phyloP scores from a whole-genome alignment of 805 yeast species.

The Ogataea trehaloabstinens region DNA sequence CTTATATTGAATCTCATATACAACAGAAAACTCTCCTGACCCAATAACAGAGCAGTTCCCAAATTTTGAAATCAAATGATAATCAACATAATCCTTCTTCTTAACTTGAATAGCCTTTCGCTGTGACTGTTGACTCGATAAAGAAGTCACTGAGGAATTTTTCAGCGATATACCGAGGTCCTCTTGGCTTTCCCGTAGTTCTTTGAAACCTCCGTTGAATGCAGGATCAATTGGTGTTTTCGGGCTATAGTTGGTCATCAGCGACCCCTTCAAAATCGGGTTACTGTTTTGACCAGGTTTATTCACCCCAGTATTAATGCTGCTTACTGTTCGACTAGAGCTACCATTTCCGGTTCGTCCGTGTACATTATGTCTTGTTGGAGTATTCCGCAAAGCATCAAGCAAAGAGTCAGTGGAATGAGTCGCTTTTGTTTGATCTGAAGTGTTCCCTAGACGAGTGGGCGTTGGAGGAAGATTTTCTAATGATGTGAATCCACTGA shows the following conservation, averaged over 20 bases:
- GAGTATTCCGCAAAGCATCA: constrained; percentile 10
- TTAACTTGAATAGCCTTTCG: constrained; percentile 8
- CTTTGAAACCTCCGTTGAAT: constrained; percentile 13
- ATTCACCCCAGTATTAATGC: not conserved
- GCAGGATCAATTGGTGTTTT: constrained; percentile 28
- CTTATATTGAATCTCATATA: constrained; percentile 74
- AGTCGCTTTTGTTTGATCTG: not conserved
- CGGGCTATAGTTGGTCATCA: constrained; percentile 21
- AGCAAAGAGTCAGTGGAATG: not conserved
- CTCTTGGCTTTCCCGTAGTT: constrained; percentile 4
- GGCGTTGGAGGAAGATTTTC: constrained; percentile 43
- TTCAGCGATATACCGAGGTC: constrained; percentile 8
- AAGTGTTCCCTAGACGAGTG: constrained; percentile 32
- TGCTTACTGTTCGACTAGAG: not conserved
- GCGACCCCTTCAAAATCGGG: not conserved
- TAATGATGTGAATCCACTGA: constrained; percentile 18
- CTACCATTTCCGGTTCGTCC: not conserved
- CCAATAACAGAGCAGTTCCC: constrained; percentile 74
- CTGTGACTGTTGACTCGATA: constrained; percentile 13
- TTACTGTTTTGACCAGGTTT: not conserved
- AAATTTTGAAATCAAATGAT: constrained; percentile 48
- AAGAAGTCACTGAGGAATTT: constrained; percentile 17
- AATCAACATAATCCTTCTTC: constrained; percentile 30
- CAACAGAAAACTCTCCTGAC: constrained; percentile 85
- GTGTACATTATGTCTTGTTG: constrained; percentile 13